phyloP scores from a whole-genome alignment of 2,329 filamentous ascomycete species.

The Pseudogymnoascus sp. region DNA sequence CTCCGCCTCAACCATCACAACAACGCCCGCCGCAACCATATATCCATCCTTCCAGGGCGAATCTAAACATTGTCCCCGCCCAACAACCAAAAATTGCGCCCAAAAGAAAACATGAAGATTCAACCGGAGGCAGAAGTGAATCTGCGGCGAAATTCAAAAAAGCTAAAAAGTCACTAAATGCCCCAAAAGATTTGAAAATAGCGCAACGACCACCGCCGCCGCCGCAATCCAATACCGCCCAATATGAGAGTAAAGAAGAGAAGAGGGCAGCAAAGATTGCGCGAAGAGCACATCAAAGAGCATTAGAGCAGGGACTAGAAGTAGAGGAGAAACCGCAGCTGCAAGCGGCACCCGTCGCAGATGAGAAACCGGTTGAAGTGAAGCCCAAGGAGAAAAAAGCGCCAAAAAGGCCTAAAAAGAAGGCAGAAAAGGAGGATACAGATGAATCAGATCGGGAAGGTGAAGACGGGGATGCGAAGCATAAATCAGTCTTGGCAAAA shows the following conservation, averaged over 20 bases:
- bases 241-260: constrained; percentile 11
- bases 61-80: background rate
- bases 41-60: background rate
- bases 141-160: background rate
- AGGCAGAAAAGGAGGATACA: constrained; percentile 16
- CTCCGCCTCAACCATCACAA: constrained; percentile 13
- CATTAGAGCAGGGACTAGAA: constrained; percentile 4
- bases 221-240: background rate
- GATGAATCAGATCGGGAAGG: constrained; percentile 9
- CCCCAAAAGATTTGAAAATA: background rate
- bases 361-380: constrained; percentile 17
- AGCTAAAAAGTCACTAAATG: background rate
- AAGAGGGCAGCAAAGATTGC: constrained; percentile 13
- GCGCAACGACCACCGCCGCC: constrained; percentile 9
- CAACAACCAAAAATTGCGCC: background rate
- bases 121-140: background rate
- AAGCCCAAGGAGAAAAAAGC: constrained; percentile 12
- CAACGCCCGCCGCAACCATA: background rate
- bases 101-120: constrained; percentile 15
- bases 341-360: background rate
- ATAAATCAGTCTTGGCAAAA: constrained; percentile 46
- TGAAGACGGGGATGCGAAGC: constrained; percentile 17
- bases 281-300: constrained; percentile 13
- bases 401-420: constrained; percentile 15
- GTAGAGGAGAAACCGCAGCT: background rate